Evolutionary conservation across 108 stramenopile species (phyloP).

Genomic region (Chaetoceros muelleri): DNA sequence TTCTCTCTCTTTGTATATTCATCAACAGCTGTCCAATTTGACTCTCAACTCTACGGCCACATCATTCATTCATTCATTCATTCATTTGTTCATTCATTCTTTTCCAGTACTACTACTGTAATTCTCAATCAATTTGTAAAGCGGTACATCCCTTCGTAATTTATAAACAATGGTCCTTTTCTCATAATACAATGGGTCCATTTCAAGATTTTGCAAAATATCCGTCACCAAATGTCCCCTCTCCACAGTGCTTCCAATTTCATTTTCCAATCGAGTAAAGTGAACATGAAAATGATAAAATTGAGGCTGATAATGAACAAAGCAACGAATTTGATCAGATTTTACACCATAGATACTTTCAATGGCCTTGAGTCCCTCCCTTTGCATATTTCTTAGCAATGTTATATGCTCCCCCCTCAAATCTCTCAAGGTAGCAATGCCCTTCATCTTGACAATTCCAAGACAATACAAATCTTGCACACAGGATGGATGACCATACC

Average conservation of each 20-base stretch:
- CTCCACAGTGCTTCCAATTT: conserved; percentile 42
- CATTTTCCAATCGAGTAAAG: conserved; percentile 58
- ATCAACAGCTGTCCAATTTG: no score
- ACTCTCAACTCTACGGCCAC: no score
- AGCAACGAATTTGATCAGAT: conserved; percentile 41
- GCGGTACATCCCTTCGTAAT: background rate
- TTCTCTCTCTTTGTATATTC: no score
- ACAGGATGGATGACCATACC: conserved; percentile 20
- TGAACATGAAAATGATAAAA: conserved; percentile 75
- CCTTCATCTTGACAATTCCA: conserved; percentile 36
- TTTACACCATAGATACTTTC: conserved; percentile 46
- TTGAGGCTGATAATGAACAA: conserved; percentile 67
- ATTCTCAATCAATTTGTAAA: background rate
- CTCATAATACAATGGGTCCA: conserved; percentile 40
- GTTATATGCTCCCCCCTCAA: conserved; percentile 38
- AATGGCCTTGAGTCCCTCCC: conserved; percentile 32
- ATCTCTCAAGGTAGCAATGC: conserved; percentile 45
- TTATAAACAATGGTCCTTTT: conserved; percentile 20
- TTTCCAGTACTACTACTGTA: background rate
- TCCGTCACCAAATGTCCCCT: conserved; percentile 30
- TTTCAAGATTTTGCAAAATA: conserved; percentile 59
- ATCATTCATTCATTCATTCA: no score
- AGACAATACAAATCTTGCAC: conserved; percentile 49
- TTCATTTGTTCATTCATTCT: no score
- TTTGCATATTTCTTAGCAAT: conserved; percentile 36